Evolutionary conservation across 495 filamentous ascomycete genomes (phyloP).

Genomic region (Cercophora newfieldiana): DNA sequence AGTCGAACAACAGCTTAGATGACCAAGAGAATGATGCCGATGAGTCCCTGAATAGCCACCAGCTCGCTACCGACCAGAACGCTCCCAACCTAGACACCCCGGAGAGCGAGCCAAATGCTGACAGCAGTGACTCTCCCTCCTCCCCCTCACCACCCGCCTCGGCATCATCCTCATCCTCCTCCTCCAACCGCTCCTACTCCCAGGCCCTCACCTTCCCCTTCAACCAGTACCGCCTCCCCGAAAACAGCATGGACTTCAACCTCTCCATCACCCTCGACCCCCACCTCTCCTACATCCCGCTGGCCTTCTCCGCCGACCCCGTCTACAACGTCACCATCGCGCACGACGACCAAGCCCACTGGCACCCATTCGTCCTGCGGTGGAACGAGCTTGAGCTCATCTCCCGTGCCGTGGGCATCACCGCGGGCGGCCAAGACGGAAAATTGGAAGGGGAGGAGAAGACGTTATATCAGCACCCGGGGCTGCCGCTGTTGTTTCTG

Average conservation of each 20-base stretch:
- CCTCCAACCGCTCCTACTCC: background rate
- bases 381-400: background rate
- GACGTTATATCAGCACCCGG: background rate
- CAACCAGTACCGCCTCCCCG: background rate
- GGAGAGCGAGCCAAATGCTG: background rate
- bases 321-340: background rate
- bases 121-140: background rate
- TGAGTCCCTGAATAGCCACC: background rate
- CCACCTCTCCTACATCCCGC: background rate
- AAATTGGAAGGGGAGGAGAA: background rate
- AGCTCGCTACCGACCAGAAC: background rate
- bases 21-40: background rate
- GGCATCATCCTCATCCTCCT: background rate
- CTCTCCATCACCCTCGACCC: background rate
- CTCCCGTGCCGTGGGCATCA: background rate
- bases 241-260: background rate
- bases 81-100: background rate
- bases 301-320: background rate
- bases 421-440: background rate
- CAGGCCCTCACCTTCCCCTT: background rate
- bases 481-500: constrained; percentile 3
- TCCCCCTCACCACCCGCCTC: background rate
- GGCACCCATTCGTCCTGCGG: background rate
- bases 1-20: background rate
- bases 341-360: constrained; percentile 9